Base-by-base conservation (phyloP, 2,329 filamentous ascomycete genomes). In the Penicillium janthinellum region DNA sequence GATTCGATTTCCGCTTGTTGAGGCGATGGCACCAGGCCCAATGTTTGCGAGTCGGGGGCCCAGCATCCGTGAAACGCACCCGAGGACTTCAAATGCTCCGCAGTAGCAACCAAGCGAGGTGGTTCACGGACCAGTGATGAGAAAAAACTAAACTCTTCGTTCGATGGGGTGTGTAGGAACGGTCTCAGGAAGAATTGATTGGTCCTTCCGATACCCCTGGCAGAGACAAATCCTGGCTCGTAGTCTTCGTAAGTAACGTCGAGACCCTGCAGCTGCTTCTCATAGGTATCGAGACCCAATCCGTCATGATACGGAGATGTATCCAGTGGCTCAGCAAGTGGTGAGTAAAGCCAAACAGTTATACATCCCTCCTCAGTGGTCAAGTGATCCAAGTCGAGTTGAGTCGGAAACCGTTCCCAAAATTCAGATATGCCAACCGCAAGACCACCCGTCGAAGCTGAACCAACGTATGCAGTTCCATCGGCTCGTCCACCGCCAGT, bases 231-330 rank as follows among this genome's bases (percentile, higher is more conserved):
- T 0, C 79, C 81, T 0, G 71, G 72, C 60, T 88, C 84, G 60
- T 79, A 88, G 61, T 88, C 86, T 60, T 88, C 86, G 59, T 88
- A 88, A 0, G 86, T 88, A 22, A 88, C 84, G 28, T 86, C 79
- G 0, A 88, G 77, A 1, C 84, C 86, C 59, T 87, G 85, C 0
- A 87, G 73, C 68, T 88, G 82, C 17, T 87, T 79, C 0, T 75
- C 77, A 59, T 86, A 88, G 0, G 79, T 83, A 45, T 86, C 79
- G 64, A 84, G 68, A 0, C 83, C 83, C 6, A 88, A 70, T 0
- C 83, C 83, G 60, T 88, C 84, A 49, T 88, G 85, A 58, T 83
- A 88, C 0, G 83, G 82, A 0, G 83, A 75, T 4, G 86, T 71
- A 39, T 88, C 86, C 53, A 88, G 73, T 0, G 85, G 84, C 34